phyloP scores from a whole-genome alignment of 2,329 filamentous ascomycete genomes.

The Ophiosphaerella herpotricha region DNA sequence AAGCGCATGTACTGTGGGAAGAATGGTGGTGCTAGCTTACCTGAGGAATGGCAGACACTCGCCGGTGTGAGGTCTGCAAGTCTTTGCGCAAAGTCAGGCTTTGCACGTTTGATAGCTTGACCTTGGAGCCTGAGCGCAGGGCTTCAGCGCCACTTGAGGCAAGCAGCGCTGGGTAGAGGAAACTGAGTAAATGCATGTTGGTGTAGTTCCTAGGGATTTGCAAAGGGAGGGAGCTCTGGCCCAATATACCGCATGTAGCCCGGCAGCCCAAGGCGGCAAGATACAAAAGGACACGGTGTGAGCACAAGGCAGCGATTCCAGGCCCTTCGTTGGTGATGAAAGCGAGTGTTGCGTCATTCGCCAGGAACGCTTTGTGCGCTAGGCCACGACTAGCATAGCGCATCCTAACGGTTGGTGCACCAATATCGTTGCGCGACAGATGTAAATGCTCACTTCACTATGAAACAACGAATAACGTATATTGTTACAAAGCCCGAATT shows the following conservation, averaged over 20 bases:
- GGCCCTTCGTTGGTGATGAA: slow-evolving; percentile 11
- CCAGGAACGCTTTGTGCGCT: slow-evolving; percentile 2
- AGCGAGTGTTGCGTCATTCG: slow-evolving; percentile 18
- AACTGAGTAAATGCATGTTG: slow-evolving; percentile 37
- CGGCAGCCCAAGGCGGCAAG: slow-evolving; percentile 23
- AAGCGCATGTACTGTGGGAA: slow-evolving; percentile 4
- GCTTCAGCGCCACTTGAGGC: slow-evolving; percentile 35
- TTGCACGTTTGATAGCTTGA: slow-evolving; percentile 70
- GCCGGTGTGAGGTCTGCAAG: slow-evolving; percentile 73
- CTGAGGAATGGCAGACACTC: slow-evolving; percentile 72
- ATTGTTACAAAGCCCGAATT: slow-evolving; percentile 68
- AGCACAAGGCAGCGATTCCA: slow-evolving; percentile 18
- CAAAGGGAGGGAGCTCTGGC: no score
- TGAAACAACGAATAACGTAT: slow-evolving; percentile 80
- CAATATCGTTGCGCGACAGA: slow-evolving; percentile 11
- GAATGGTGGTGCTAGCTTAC: slow-evolving; percentile 19
- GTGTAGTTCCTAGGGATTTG: background rate
- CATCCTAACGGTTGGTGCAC: background rate
- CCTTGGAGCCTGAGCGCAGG: slow-evolving; percentile 51
- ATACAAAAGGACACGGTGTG: slow-evolving; percentile 34
- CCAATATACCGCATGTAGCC: background rate
- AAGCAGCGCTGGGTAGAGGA: slow-evolving; percentile 41
- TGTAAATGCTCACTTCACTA: slow-evolving; percentile 18
- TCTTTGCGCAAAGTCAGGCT: slow-evolving; percentile 75
- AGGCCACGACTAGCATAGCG: background rate